Conservation (phyloP, 306 rosid species). For the Gleditsia sinensis region DNA sequence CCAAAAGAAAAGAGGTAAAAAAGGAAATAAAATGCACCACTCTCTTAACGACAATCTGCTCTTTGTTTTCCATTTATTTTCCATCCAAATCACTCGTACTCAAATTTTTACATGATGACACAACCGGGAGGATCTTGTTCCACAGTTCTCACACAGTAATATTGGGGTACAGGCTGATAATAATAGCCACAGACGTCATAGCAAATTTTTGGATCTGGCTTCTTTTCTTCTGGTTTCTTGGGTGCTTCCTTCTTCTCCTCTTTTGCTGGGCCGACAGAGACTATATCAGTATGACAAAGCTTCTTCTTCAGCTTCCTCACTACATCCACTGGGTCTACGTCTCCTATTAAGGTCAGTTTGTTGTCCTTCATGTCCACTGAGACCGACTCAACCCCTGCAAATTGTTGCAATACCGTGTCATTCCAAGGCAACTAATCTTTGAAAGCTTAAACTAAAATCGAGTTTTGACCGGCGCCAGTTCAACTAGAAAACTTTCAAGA, state of each 20-base stretch:
- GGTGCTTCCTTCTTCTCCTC: slow-evolving; percentile 56
- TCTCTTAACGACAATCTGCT: neutral
- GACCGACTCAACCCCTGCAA: slow-evolving; percentile 55
- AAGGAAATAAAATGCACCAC: neutral
- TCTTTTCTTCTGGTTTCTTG: neutral
- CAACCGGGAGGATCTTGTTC: slow-evolving; percentile 56
- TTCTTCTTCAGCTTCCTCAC: slow-evolving; percentile 56
- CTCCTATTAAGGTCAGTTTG: slow-evolving; percentile 53
- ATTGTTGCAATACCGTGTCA: neutral
- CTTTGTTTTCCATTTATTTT: too few relatives aligned
- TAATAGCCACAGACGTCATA: neutral
- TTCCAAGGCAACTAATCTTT: neutral
- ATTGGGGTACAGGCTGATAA: slow-evolving; percentile 1
- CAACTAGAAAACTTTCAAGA: neutral
- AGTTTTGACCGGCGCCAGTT: too few relatives aligned
- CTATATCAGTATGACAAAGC: slow-evolving; percentile 16
- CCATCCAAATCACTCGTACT: neutral
- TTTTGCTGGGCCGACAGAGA: slow-evolving; percentile 56
- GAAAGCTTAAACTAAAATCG: too few relatives aligned
- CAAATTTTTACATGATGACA: slow-evolving; percentile 51
- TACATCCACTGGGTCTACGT: slow-evolving; percentile 48
- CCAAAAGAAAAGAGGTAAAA: too few relatives aligned
- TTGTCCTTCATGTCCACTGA: slow-evolving; percentile 51
- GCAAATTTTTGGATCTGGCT: neutral
- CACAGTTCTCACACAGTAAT: neutral